These are phyloP conservation scores for Debaryomyces sp. DNA, from an alignment of 1,139 yeast species.

Conservation along the genomic window DNA sequence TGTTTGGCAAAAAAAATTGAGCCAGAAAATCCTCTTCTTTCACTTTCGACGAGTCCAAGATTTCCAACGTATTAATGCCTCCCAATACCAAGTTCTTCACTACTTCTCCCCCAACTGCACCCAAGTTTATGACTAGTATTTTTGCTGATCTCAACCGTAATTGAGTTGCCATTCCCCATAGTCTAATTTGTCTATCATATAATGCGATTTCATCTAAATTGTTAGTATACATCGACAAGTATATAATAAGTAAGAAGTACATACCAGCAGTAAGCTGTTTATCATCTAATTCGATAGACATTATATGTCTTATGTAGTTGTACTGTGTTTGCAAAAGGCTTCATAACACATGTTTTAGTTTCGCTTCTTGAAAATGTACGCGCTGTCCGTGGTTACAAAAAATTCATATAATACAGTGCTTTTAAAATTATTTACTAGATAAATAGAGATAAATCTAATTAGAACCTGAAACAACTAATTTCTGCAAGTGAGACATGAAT, in stretches of 20 bases:
- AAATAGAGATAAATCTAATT: constrained; percentile 20
- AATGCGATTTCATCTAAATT: constrained; percentile 77
- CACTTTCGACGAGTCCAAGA: constrained; percentile 62
- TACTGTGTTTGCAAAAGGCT: background rate
- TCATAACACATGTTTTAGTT: background rate
- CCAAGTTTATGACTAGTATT: constrained; percentile 66
- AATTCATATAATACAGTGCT: constrained; percentile 4
- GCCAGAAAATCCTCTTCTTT: constrained; percentile 68
- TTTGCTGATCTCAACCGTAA: constrained; percentile 75
- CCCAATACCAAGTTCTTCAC: constrained; percentile 86
- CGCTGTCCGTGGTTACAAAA: background rate
- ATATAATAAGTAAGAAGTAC: constrained; percentile 2
- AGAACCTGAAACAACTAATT: constrained; percentile 67
- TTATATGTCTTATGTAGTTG: background rate
- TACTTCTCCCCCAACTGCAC: constrained; percentile 77
- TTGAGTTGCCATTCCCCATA: constrained; percentile 98
- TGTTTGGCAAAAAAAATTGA: constrained; percentile 74
- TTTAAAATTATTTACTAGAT: constrained; percentile 7
- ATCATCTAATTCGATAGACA: constrained; percentile 8
- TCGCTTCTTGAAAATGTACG: background rate
- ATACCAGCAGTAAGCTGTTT: constrained; percentile 16
- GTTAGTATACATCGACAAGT: constrained; percentile 6
- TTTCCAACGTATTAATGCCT: constrained; percentile 78
- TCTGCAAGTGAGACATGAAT: constrained; percentile 87
- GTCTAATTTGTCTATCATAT: constrained; percentile 91